Base-by-base conservation (phyloP, 2,329 filamentous ascomycete genomes). In the Xylaria multiplex region DNA sequence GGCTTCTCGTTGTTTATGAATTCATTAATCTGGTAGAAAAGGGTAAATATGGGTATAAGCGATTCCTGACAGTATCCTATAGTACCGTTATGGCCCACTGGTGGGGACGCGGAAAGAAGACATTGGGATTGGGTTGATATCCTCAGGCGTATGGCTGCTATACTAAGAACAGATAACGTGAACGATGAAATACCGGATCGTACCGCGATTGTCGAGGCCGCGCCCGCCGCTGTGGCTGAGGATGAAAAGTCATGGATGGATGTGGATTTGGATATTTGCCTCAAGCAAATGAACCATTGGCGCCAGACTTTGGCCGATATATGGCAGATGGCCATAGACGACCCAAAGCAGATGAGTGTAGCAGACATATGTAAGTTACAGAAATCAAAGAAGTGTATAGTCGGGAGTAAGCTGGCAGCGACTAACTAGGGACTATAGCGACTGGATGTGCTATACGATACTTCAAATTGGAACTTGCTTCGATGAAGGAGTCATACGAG, bases 321-420 rank as follows among this genome's bases (percentile, higher is more conserved):
- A 22, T 56, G 59, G 52, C 1, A 42, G 7, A 7, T 5, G 4
- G 59, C 52, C 35, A 24, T 3, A 5, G 43, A 22, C 1, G 43
- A 62, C 22, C 22, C 45, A 32, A 43, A 5, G 16, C 16, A 56
- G 24, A 16, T 62, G 59, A 50, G 52, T 9, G 16, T 49, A 13
- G 52, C 52, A 42, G 52, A 56, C 7, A 32, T 62, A 24, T 11
- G 59, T 62, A 56, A 43, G 59, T 55, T 27, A 27, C 27, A 27
- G 27, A 27, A 27, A 27, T 5, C 27, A 27, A 27, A 5, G 2
- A 27, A 27, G 5, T 27, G 5, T 27, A 27, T 27, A 27, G 27
- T 27, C 27, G 27, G 27, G 2, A 27, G 24, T 24, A 53, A 27
- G 59, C 40, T 49, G 30, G 40, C 30, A 16, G 59, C 19, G 45